phyloP scores from a whole-genome alignment of 1,284 basidiomycete genomes.

The Trichosporon coremiiforme region DNA sequence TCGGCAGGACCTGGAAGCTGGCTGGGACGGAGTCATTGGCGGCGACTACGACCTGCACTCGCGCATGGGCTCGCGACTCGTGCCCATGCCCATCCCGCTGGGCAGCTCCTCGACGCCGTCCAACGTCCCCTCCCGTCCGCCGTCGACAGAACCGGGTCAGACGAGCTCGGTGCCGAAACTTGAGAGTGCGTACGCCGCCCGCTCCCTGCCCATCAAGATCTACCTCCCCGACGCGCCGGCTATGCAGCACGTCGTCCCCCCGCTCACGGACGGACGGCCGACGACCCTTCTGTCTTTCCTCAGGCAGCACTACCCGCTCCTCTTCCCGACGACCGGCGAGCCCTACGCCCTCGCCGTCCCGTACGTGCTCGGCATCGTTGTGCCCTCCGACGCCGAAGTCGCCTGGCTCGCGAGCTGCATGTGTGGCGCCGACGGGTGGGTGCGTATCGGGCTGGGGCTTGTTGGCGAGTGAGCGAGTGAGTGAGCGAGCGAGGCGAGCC shows the following conservation, averaged over 20 bases:
- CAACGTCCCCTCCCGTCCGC: conserved; percentile 64
- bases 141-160: conserved; percentile 67
- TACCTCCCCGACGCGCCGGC: conserved; percentile 91
- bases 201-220: conserved; percentile 82
- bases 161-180: conserved; percentile 56
- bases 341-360: conserved; percentile 59
- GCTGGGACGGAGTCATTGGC: conserved; percentile 91
- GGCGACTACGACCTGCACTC: conserved; percentile 95
- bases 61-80: conserved; percentile 82
- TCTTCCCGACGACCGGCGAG: conserved; percentile 55
- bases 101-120: conserved; percentile 51
- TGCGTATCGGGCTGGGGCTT: conserved; percentile 78
- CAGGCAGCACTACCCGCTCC: conserved; percentile 55
- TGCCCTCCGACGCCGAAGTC: conserved; percentile 84
- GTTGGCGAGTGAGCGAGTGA: conserved; percentile 31
- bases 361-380: conserved; percentile 81
- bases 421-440: conserved; percentile 91
- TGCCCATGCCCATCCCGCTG: conserved; percentile 63
- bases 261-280: conserved; percentile 59
- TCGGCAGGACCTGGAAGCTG: conserved; percentile 84
- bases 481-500: background rate
- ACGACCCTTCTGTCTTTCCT: conserved; percentile 57
- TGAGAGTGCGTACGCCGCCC: conserved; percentile 71
- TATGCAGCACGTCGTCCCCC: conserved; percentile 82
- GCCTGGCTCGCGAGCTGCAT: conserved; percentile 90